Base-by-base conservation (phyloP, 371 early-diverging fungal genomes). In the Mortierella sp. region DNA sequence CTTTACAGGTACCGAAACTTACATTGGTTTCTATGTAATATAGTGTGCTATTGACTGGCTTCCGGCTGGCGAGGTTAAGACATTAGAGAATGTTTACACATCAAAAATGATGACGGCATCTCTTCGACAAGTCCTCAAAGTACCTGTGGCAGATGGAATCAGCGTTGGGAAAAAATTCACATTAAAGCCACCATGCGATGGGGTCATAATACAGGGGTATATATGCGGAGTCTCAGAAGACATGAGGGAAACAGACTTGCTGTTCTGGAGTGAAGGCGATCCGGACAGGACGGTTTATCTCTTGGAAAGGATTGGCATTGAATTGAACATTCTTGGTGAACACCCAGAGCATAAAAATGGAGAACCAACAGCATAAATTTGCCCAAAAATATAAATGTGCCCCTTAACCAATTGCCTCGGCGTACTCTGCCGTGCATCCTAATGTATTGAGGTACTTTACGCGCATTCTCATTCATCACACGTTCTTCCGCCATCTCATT, bases 31-130 rank as follows among this genome's bases (percentile, higher is more conserved):
- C 47, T 12, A 1, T 19, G 13, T 32, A 28, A 0, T 31, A 13
- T 58, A 78, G 78, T 78, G 78, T 28, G 28, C 56, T 9, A 66
- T 78, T 17, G n/a, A 61, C 13, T 78, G 78, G 78, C 0, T 29
- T 8, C 23, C 66, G 4, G 62, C 6, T 8, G 54, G 47, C 0
- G 55, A 19, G 10, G 59, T 28, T 2, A 28, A 37, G 10, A 47
- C 13, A 7, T 15, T 45, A 7, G 56, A n/a, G 10, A 1, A 3
- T 12, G 40, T n/a, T 2, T 34, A 61, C 26, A 62, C 53, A 15
- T 58, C 55, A 5, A 42, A 37, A 19, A 78, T 78, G 78, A 68
- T 37, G 60, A 78, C 66, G 0, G 37, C 47, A 4, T 42, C 58
- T 7, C 57, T 78, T 59, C 78, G 78, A 26, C 69, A 72, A 31